Evolutionary conservation across 2,329 filamentous ascomycete genomes (phyloP).

Genomic region (Atkinsonella hypoxylon): DNA sequence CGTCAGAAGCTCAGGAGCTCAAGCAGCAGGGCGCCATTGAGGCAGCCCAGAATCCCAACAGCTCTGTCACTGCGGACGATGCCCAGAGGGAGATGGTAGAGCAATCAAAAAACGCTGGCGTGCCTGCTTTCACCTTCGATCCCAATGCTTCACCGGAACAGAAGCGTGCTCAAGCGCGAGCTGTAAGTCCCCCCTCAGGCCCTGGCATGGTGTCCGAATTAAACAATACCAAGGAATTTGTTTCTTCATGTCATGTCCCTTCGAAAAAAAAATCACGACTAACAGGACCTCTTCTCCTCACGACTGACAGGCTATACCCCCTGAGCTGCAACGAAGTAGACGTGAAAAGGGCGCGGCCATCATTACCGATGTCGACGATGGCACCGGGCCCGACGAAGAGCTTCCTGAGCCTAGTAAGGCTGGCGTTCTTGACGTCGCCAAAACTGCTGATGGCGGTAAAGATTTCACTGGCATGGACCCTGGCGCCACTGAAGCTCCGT

Average conservation of each 20-base stretch:
- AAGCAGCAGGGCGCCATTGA: constrained; percentile 74
- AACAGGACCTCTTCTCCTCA: neutral
- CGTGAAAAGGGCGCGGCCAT: constrained; percentile 53
- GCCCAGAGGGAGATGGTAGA: constrained; percentile 64
- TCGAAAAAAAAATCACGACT: neutral
- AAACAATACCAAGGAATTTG: neutral
- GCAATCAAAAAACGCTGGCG: constrained; percentile 68
- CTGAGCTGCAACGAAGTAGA: constrained; percentile 23
- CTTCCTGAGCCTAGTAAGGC: constrained; percentile 63
- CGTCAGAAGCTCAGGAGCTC: constrained; percentile 43
- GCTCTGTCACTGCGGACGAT: constrained; percentile 52
- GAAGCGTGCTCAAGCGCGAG: constrained; percentile 68
- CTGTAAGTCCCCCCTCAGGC: constrained; percentile 43
- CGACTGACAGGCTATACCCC: constrained; percentile 22
- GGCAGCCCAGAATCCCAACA: constrained; percentile 61
- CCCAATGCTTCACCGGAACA: constrained; percentile 72
- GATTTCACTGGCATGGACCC: constrained; percentile 38
- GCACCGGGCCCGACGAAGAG: constrained; percentile 57
- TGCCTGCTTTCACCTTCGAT: constrained; percentile 74
- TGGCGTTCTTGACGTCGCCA: constrained; percentile 47
- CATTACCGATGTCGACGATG: constrained; percentile 69
- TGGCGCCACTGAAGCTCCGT: constrained; percentile 37
- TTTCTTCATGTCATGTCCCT: no score
- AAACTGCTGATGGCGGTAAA: constrained; percentile 35
- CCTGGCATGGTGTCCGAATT: neutral